Percentiles rank a stretch among this genome's conserved stretches.
phyloP scores from a whole-genome alignment of 2,329 filamentous ascomycete genomes.

The Arachnopeziza araneosa region DNA sequence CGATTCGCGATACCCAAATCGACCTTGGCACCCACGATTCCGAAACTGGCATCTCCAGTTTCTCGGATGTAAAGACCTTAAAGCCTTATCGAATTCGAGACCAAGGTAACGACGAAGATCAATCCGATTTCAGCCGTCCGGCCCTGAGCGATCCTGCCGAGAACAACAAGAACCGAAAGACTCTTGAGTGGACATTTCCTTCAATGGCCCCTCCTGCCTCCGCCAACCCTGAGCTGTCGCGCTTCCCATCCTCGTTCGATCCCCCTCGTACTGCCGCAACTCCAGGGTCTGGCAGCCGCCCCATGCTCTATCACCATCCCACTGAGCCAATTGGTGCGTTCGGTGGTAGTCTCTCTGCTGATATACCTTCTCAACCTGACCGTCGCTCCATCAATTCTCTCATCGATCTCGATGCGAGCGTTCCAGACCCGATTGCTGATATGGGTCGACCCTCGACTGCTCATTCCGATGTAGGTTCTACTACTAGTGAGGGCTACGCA shows the following conservation, averaged over 20 bases:
- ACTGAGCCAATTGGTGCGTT: slow-evolving; percentile 42
- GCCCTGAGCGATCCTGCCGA: slow-evolving; percentile 55
- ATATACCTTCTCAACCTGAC: slow-evolving; percentile 6
- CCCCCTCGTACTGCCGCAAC: slow-evolving; percentile 17
- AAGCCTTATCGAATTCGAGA: slow-evolving; percentile 23
- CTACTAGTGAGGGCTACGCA: slow-evolving; percentile 49
- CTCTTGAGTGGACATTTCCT: slow-evolving; percentile 55
- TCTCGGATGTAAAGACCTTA: slow-evolving; percentile 57
- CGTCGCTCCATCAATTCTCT: slow-evolving; percentile 31
- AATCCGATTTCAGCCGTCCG: slow-evolving; percentile 40
- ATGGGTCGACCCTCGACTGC: slow-evolving; percentile 26
- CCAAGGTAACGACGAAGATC: slow-evolving; percentile 19
- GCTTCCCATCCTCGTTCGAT: slow-evolving; percentile 40
- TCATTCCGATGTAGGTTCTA: slow-evolving; percentile 36
- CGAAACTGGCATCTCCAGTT: slow-evolving; percentile 50
- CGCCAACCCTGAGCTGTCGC: slow-evolving; percentile 47
- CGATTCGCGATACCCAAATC: slow-evolving; percentile 56
- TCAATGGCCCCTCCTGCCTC: slow-evolving; percentile 45
- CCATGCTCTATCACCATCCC: slow-evolving; percentile 43
- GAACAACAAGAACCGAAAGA: slow-evolving; percentile 44
- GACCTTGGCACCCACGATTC: slow-evolving; percentile 57
- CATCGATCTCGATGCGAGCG: slow-evolving; percentile 50
- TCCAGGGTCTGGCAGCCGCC: slow-evolving; percentile 34
- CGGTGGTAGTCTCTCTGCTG: slow-evolving; percentile 9
- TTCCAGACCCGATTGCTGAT: slow-evolving; percentile 38